Evolutionary conservation across 495 filamentous ascomycete genomes (phyloP), one percentile per base, ranked within the genome.

Genomic region (Xylaria telfairii): DNA sequence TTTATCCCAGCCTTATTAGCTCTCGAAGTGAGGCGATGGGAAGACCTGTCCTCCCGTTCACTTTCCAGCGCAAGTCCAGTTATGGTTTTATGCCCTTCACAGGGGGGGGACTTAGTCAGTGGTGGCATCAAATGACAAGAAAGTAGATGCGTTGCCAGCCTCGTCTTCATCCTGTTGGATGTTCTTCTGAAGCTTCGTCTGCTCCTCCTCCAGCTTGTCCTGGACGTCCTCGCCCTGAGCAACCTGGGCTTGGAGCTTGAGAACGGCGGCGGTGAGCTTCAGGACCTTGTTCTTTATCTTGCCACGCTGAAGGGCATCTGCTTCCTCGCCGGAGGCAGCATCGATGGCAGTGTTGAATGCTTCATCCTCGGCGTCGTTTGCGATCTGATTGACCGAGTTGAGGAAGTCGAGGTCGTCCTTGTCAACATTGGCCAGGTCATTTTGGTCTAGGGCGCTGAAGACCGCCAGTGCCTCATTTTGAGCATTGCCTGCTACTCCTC

Each of bases 261-360:
- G 32, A 2, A 83, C 69, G 39, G 79, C 76, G 30, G 81, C 77
- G 34, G 80, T 76, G 49, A 87, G 76, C 77, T 87, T 87, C 46
- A 87, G 73, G 68, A 87, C 82, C 79, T 87, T 87, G 79, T 87
- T 87, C 81, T 85, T 85, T 66, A 86, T 87, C 77, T 87, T 87
- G 72, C 84, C 84, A 34, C 83, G 83, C 79, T 85, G 81, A 53
- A 84, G 79, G 15, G 82, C 80, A 17, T 73, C 74, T 9, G 79
- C 75, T 9, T 62, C 77, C 21, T 75, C 78, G 12, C 79, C 81
- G 28, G 64, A 59, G 10, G 78, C 76, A 9, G 75, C 79, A 19
- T 80, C 79, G 54, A 84, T 82, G 32, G 79, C 79, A 6, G 73
- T 44, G 65, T 84, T 82, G 75, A 82, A 84, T 6, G 76, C 80